Percentiles rank a stretch among this genome's conserved stretches.
Conservation (phyloP, 345 rosid species). For the Eucalyptus marginata region DNA sequence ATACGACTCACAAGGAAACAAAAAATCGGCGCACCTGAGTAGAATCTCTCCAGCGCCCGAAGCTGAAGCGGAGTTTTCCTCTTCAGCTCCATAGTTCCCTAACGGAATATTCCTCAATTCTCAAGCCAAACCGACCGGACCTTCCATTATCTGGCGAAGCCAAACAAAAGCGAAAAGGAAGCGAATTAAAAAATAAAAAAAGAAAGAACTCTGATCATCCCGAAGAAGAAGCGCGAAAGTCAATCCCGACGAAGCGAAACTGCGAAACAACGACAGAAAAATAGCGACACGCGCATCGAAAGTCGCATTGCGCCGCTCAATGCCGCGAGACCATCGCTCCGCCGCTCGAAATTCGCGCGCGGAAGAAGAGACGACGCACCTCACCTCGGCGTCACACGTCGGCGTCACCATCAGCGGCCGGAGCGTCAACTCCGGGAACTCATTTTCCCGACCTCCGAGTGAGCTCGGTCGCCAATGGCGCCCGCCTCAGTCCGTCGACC, state of each 20-base stretch:
- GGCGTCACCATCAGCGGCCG: background rate
- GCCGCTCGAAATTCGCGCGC: background rate
- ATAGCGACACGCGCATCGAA: background rate
- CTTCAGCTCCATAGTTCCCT: slow-evolving; percentile 27
- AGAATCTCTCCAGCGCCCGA: slow-evolving; percentile 56
- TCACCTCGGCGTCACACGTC: background rate
- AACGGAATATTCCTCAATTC: background rate
- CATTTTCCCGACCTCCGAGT: background rate
- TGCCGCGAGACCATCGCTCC: background rate
- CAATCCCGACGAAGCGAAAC: background rate
- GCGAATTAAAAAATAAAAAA: background rate
- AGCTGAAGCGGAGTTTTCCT: slow-evolving; percentile 66
- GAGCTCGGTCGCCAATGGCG: background rate
- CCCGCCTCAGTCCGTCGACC: background rate
- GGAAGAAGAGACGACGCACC: background rate
- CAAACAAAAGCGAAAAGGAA: background rate
- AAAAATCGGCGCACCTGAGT: slow-evolving; percentile 25
- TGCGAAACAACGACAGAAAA: background rate
- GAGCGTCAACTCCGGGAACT: background rate
- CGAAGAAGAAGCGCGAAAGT: background rate
- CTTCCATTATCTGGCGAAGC: background rate
- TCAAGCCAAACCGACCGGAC: background rate
- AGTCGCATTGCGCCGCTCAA: background rate
- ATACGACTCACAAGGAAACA: background rate
- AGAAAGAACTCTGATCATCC: background rate